Evolutionary conservation across 1,284 basidiomycete genomes (phyloP), one percentile per base, ranked within the genome.

Genomic region (Tylopilus sp.): DNA sequence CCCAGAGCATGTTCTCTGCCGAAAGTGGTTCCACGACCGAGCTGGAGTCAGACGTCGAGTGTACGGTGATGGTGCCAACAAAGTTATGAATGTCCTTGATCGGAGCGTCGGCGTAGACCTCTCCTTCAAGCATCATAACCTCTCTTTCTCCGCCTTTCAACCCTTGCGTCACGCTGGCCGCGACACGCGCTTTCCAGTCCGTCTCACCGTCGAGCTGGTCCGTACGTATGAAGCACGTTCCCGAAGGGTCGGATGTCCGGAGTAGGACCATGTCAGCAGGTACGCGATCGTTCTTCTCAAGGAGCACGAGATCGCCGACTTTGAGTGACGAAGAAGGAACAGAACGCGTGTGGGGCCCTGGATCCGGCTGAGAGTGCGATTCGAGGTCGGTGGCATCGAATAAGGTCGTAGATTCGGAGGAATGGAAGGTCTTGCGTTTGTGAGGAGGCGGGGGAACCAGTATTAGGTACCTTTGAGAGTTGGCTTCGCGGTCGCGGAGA

Each of bases 201-300:
- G 97, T 99, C 73, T 99, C 97, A 41, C 97, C 97, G 62, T 99
- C 97, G 11, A 99, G 80, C 68, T 99, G 97, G 72, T 99, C 97
- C 0, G 97, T 99, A 7, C 96, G 81, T 49, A 99, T 91, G 71
- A 99, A 99, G 69, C 96, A 98, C 1, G 94, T 95, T 2, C 97
- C 97, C 31, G 88, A 85, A 5, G 81, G 72, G 59, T 94, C 95
- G 3, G 86, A 90, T 0, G 96, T 98, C 33, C 88, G 84, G 9
- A 99, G 77, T 17, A 99, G 78, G 1, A 98, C 84, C 71, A 98
- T 82, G 65, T 99, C 97, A 2, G 97, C 92, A 0, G 97, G 97
- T 1, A 99, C 93, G 13, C 97, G 82, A 70, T 98, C 92, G 65
- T 98, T 98, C 81, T 99, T 98, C 74, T 98, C 94, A 19, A 99